Evolutionary conservation across 768 basidiomycete species (phyloP), one percentile per base, ranked within the genome.

Genomic region (Chalciporus chontae): DNA sequence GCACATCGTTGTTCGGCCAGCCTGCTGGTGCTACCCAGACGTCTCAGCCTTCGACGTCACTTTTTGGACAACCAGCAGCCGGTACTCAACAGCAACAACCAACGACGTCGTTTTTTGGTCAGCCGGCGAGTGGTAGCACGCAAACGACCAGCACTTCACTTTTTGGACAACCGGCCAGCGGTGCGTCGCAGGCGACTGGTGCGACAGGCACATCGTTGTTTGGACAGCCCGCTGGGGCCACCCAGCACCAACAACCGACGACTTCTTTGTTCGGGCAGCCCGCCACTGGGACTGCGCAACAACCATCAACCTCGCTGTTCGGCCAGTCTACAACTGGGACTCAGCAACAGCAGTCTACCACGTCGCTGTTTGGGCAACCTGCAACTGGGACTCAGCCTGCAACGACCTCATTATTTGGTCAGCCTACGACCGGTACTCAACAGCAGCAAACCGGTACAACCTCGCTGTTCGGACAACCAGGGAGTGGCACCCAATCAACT

Each of bases 41-140:
- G 24, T 24, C 29, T 11, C 62, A 47, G 14, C n/a, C 58, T 11
- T 55, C 53, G 9, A 43, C 59, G 14, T 15, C 58, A 32, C 40
- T 58, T 32, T 65, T 65, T 24, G 58, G 64, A 18, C 69, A 74
- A 55, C 58, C 70, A 1, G 48, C 66, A 7, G 32, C 58, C 24
- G 61, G 58, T 24, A 72, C 52, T 17, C 74, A 74, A 38, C 71
- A 70, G 36, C 69, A 68, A n/a, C 69, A 67, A 49, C 40, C 59
- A 1, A 45, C 59, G 15, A 49, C 59, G 0, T 59, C 71, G 6
- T 41, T 75, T 17, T 76, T 78, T 49, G 73, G 75, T 8, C 69
- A 73, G 38, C 57, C 67, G 27, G 54, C 54, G 1, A 68, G 70
- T 31, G 45, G 45, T 19, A 37, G 34, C 6, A 40, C 24, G 15